phyloP scores from a whole-genome alignment of 2,329 filamentous ascomycete genomes.

The Trichoderma asperellum region DNA sequence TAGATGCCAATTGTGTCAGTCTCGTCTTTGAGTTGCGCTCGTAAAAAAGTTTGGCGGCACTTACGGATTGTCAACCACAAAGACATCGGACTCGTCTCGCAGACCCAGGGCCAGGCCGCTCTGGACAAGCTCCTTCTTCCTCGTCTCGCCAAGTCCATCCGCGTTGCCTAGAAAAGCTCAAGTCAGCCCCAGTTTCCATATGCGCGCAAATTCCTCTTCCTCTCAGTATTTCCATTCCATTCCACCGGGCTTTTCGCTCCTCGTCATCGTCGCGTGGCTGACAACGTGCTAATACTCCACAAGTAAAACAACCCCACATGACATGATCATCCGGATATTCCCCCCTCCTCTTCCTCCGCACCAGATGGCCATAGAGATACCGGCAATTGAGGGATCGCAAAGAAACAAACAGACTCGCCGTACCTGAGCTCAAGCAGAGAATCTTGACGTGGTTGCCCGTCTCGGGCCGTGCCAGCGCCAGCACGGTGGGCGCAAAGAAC shows the following conservation, averaged over 20 bases:
- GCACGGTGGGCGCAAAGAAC: conserved; percentile 93
- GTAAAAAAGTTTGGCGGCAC: conserved; percentile 31
- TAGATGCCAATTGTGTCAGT: neutral
- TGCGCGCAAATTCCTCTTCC: no score
- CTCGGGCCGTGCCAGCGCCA: conserved; percentile 79
- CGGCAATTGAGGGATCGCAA: neutral
- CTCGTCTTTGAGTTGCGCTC: neutral
- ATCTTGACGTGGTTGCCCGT: conserved; percentile 92
- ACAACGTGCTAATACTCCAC: neutral
- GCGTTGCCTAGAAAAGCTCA: conserved; percentile 63
- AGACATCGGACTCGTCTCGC: conserved; percentile 74
- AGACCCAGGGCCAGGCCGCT: conserved; percentile 79
- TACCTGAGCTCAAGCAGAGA: conserved; percentile 85
- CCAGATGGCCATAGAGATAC: neutral
- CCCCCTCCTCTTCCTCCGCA: neutral
- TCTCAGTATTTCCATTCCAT: neutral
- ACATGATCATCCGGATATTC: neutral
- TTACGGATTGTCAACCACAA: conserved; percentile 79
- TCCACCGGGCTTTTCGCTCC: neutral
- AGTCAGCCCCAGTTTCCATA: conserved; percentile 31
- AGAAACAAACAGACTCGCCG: conserved; percentile 17
- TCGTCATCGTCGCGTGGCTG: neutral
- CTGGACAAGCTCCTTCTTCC: conserved; percentile 81
- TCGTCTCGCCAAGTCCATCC: conserved; percentile 80
- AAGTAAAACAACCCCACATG: neutral